Evolutionary conservation across 2,329 filamentous ascomycete genomes (phyloP), one percentile per base, ranked within the genome.

Genomic region (Cladophialophora carrionii): DNA sequence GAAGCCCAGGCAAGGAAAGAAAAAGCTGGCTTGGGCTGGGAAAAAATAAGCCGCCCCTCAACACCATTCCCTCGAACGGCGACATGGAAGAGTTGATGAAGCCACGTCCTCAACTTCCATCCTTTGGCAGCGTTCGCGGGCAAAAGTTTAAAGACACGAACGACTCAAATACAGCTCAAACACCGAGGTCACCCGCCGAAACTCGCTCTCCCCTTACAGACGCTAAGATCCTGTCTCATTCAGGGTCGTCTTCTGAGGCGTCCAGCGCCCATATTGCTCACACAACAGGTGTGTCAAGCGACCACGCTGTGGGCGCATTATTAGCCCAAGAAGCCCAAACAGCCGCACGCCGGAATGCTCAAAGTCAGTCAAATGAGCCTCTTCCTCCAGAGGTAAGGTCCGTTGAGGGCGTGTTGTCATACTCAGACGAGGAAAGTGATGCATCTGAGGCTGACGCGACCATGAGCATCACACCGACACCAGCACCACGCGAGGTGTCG

Each of bases 311-410:
- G 62, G 83, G 80, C 14, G 78, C 76, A 3, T 76, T 86, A 1
- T 69, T 86, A n/a, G 74, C 78, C n/a, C 78, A 80, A 57, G 76
- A 81, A 48, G 71, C 76, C 62, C 75, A 75, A 20, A 70, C 73
- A 24, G 76, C 65, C 62, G 57, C 57, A 29, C 8, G 24, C 8
- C 62, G 57, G 31, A 59, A 59, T 6, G 24, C 31, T 43, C 54
- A 26, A 57, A 9, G 14, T 22, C 55, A 8, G 22, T 29, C 84
- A 7, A 82, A 85, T 59, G 85, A 90, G 67, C 89, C 90, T 17
- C 75, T 92, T 37, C 87, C 90, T 4, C 88, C 88, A 0, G 83
- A 91, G 17, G 87, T 90, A 12, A 89, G 88, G 0, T 88, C 87
- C 1, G 84, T 89, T 20, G 88, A 92, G 73, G 86, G 85, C 9